phyloP scores from a whole-genome alignment of 2,329 filamentous ascomycete genomes.

The Beauveria varroae region DNA sequence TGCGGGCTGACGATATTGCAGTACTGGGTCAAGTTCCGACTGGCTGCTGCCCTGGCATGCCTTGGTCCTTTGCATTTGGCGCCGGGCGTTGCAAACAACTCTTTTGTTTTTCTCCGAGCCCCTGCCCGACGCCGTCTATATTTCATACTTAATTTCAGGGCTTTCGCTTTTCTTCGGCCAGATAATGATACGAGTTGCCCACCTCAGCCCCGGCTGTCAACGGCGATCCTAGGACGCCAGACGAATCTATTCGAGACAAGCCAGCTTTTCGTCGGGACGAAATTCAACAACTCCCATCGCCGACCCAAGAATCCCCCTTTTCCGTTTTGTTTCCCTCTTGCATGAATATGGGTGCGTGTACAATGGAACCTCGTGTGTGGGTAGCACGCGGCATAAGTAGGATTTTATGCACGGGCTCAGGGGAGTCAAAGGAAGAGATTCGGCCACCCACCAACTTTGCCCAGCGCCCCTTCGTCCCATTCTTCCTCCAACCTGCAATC shows the following conservation, averaged over 20 bases:
- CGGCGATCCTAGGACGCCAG: not conserved
- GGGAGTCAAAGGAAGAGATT: too few relatives aligned
- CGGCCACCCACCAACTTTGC: too few relatives aligned
- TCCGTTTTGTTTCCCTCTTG: too few relatives aligned
- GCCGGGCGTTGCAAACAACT: not conserved
- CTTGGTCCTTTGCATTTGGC: not conserved
- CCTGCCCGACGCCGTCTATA: not conserved
- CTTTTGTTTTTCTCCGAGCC: not conserved
- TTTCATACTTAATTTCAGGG: too few relatives aligned
- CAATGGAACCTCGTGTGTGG: too few relatives aligned
- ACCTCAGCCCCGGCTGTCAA: not conserved
- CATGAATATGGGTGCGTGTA: too few relatives aligned
- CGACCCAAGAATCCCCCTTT: too few relatives aligned
- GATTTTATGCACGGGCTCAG: too few relatives aligned
- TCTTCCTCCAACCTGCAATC: not conserved
- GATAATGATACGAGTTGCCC: not conserved
- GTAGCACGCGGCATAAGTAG: too few relatives aligned
- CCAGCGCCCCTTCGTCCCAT: not conserved
- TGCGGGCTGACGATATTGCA: conserved; percentile 3
- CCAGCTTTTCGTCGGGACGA: not conserved
- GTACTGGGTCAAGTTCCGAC: not conserved
- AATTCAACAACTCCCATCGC: too few relatives aligned
- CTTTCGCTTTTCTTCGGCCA: too few relatives aligned
- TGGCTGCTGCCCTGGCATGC: not conserved
- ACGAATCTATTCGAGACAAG: not conserved